These are phyloP conservation scores for Rhododendron mucronatum DNA, from an alignment of 148 eudicot species.

Conservation along the genomic window DNA sequence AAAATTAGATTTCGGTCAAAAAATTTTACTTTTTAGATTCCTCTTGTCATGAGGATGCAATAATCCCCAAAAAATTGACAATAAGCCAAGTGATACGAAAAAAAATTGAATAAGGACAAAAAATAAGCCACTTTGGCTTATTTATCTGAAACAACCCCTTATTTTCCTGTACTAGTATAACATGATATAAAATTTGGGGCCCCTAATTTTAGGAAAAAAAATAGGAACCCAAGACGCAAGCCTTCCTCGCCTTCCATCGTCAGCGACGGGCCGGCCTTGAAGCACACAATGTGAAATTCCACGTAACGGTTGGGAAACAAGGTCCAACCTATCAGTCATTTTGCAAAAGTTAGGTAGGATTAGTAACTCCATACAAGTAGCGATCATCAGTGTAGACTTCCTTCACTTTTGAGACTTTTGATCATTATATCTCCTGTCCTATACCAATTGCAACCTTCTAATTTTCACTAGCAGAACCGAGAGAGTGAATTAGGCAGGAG, in stretches of 20 bases:
- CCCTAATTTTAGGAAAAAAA: no score
- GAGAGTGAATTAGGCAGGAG: background rate
- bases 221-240: no score
- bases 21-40: no score
- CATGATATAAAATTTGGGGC: no score
- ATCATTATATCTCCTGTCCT: background rate
- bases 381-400: background rate
- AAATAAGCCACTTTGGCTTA: no score
- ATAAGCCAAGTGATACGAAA: no score
- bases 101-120: no score
- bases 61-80: no score
- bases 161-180: no score
- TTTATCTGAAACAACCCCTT: no score
- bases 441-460: background rate
- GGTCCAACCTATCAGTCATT: background rate
- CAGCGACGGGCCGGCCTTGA: background rate
- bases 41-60: no score
- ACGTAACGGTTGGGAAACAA: background rate
- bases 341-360: constrained; percentile 35
- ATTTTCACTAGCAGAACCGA: background rate
- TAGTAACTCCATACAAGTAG: constrained; percentile 7
- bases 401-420: background rate
- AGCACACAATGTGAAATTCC: background rate
- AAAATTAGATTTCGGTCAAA: no score
- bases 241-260: background rate